A percentile compares a stretch with the other conserved stretches of the same genome.
phyloP scores from a whole-genome alignment of 1,284 basidiomycete genomes.

The Agaricales sp. region DNA sequence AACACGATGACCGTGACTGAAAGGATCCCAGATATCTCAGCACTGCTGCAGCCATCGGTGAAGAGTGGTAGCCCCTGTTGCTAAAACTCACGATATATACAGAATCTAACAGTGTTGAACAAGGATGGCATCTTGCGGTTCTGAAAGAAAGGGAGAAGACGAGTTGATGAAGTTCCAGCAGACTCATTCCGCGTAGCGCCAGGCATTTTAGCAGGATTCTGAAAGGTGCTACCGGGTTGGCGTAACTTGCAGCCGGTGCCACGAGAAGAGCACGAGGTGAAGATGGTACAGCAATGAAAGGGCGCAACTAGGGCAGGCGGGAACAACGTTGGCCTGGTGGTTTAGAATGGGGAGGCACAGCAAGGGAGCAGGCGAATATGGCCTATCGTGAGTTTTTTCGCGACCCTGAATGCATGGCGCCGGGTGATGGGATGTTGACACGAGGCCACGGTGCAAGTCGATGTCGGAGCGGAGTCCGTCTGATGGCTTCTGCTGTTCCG shows the following conservation, averaged over 20 bases:
- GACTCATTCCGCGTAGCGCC: background rate
- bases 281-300: background rate
- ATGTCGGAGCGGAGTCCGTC: background rate
- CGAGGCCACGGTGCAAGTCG: background rate
- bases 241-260: background rate
- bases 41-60: too few species aligned
- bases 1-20: conserved; percentile 56
- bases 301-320: background rate
- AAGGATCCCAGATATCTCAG: conserved; percentile 6
- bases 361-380: background rate
- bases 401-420: background rate
- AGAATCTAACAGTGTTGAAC: conserved; percentile 56
- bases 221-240: background rate
- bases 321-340: background rate
- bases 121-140: conserved; percentile 30
- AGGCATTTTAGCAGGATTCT: conserved; percentile 1
- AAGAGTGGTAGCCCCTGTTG: conserved; percentile 6
- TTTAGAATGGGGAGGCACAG: too few species aligned
- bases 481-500: too few species aligned
- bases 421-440: background rate
- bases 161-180: background rate
- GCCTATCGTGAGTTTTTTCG: background rate
- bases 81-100: conserved; percentile 43
- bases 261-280: background rate
- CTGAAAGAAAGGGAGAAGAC: conserved; percentile 2